Percentiles rank a stretch among this genome's conserved stretches.
These are phyloP conservation scores for Exophiala dermatitidis DNA, from an alignment of 2,329 filamentous ascomycete species.

Conservation along the genomic window DNA sequence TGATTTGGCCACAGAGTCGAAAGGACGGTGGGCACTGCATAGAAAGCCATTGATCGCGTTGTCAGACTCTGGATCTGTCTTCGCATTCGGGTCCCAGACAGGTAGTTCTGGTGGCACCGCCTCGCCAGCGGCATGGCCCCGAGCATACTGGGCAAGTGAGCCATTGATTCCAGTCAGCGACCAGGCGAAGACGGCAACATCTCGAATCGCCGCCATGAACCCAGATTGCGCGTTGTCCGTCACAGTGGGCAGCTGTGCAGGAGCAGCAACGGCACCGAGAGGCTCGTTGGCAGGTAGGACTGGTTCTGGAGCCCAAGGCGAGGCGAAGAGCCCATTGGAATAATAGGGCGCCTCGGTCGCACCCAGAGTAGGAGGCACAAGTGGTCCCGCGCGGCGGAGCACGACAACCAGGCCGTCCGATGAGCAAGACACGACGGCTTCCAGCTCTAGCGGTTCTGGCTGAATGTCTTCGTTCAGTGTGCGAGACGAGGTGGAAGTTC, in stretches of 20 bases:
- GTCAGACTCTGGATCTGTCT: conserved; percentile 14
- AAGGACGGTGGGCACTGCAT: conserved; percentile 23
- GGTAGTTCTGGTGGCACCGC: conserved; percentile 55
- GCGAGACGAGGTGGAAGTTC: conserved; percentile 23
- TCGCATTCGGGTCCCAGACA: conserved; percentile 48
- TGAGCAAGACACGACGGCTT: conserved; percentile 85
- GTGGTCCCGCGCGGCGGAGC: conserved; percentile 63
- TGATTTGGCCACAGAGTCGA: conserved; percentile 9
- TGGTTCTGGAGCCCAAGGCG: conserved; percentile 68
- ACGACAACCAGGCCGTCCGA: conserved; percentile 82
- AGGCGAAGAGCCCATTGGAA: conserved; percentile 64
- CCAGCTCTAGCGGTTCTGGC: conserved; percentile 56
- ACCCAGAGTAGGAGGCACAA: conserved; percentile 54
- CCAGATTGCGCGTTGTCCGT: conserved; percentile 38
- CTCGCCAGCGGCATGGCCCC: conserved; percentile 57
- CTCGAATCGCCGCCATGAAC: conserved; percentile 73
- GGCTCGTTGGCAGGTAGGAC: conserved; percentile 36
- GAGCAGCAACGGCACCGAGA: conserved; percentile 23
- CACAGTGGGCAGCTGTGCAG: conserved; percentile 35
- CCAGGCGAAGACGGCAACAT: conserved; percentile 85
- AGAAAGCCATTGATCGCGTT: conserved; percentile 24
- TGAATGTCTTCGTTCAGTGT: conserved; percentile 10
- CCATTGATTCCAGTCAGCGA: conserved; percentile 73
- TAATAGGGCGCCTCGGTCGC: conserved; percentile 38
- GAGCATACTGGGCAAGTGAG: conserved; percentile 57